A percentile compares a stretch with the other conserved stretches of the same genome.
phyloP scores from a whole-genome alignment of 768 basidiomycete species.

The Lentinula sp. region DNA sequence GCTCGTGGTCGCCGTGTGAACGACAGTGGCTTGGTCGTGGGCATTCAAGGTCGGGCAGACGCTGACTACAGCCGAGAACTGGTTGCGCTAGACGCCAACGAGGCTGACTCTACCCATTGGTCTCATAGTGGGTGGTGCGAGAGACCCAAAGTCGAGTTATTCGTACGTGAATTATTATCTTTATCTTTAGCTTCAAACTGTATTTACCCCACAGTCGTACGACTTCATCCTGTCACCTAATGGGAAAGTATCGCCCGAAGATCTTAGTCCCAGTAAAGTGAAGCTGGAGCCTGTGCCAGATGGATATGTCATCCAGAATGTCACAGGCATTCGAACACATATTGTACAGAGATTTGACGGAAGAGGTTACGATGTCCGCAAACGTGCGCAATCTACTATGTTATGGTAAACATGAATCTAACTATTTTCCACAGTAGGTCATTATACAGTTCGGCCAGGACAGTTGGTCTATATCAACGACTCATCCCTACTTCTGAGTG shows the following conservation, averaged over 20 bases:
- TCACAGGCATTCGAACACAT: slow-evolving; percentile 72
- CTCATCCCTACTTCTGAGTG: slow-evolving; percentile 31
- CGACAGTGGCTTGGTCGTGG: slow-evolving; percentile 49
- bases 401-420: neutral
- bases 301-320: slow-evolving; percentile 73
- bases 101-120: slow-evolving; percentile 54
- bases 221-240: slow-evolving; percentile 74
- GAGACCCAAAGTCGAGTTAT: slow-evolving; percentile 57
- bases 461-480: slow-evolving; percentile 83
- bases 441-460: slow-evolving; percentile 72
- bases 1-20: slow-evolving; percentile 23
- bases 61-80: slow-evolving; percentile 76
- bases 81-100: slow-evolving; percentile 46
- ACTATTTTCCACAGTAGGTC: slow-evolving; percentile 53
- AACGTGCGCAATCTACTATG: slow-evolving; percentile 43
- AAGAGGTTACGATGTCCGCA: slow-evolving; percentile 81
- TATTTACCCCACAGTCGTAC: slow-evolving; percentile 48
- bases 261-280: slow-evolving; percentile 57
- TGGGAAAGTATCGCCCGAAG: slow-evolving; percentile 53
- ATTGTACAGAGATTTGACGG: slow-evolving; percentile 79
- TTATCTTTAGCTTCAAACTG: slow-evolving; percentile 3
- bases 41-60: slow-evolving; percentile 70
- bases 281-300: slow-evolving; percentile 59
- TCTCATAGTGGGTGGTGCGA: slow-evolving; percentile 72
- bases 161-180: slow-evolving; percentile 39